Conservation (phyloP, 2,329 filamentous ascomycete species). For the Diplodia seriata region DNA sequence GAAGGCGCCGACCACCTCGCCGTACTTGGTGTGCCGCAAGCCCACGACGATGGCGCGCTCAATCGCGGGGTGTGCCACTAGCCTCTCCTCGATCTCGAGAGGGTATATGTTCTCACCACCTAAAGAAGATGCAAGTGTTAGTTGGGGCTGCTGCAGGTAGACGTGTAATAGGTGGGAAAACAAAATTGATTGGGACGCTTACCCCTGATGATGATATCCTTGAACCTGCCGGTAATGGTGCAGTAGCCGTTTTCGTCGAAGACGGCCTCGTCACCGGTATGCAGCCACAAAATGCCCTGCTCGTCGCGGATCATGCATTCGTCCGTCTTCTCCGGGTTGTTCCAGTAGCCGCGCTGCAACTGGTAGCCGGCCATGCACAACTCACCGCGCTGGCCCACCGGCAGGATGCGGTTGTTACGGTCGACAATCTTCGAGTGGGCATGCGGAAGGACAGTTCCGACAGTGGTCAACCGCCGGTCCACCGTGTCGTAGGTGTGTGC, state of each 20-base stretch:
- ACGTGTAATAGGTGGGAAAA: conserved; percentile 37
- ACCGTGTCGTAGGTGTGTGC: conserved; percentile 76
- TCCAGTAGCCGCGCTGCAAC: conserved; percentile 68
- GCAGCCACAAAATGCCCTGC: conserved; percentile 55
- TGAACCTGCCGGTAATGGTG: conserved; percentile 75
- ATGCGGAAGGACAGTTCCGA: conserved; percentile 79
- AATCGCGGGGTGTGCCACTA: conserved; percentile 69
- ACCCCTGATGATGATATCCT: conserved; percentile 80
- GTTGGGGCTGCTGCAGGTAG: background rate
- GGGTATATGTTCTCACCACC: conserved; percentile 61
- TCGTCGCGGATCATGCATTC: conserved; percentile 74
- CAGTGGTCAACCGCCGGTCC: conserved; percentile 70
- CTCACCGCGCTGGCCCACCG: conserved; percentile 72
- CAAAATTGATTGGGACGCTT: conserved; percentile 33
- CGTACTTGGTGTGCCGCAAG: conserved; percentile 72
- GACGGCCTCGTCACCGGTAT: conserved; percentile 50
- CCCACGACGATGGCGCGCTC: conserved; percentile 72
- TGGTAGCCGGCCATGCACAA: conserved; percentile 81
- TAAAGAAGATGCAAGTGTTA: conserved; percentile 30
- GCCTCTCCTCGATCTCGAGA: conserved; percentile 75
- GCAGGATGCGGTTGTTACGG: conserved; percentile 68
- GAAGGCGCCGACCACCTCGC: conserved; percentile 75
- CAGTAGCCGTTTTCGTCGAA: conserved; percentile 63
- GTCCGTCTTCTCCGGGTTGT: conserved; percentile 76
- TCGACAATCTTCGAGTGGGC: conserved; percentile 78